phyloP scores from a whole-genome alignment of 148 eudicot species.

The Rhododendron griersonianum region DNA sequence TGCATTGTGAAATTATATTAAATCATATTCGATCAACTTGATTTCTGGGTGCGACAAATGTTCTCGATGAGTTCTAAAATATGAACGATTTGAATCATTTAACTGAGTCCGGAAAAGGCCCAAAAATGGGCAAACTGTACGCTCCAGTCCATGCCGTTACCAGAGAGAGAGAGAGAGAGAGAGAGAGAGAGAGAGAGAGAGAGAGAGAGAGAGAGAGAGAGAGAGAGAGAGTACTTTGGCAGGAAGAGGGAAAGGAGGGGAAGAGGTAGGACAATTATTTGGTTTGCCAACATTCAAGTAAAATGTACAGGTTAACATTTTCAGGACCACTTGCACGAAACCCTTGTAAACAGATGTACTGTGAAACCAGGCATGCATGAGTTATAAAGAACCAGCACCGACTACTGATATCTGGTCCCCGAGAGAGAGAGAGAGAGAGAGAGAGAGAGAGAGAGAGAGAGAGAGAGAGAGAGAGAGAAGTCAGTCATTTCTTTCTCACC shows the following conservation, averaged over 20 bases:
- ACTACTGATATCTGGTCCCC: slow-evolving; percentile 25
- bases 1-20: too few relatives aligned
- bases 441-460: not conserved
- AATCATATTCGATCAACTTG: too few relatives aligned
- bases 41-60: too few relatives aligned
- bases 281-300: not conserved
- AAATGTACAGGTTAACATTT: too few relatives aligned
- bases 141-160: too few relatives aligned
- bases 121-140: too few relatives aligned
- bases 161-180: too few relatives aligned
- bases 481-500: not conserved
- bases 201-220: not conserved
- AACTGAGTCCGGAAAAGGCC: too few relatives aligned
- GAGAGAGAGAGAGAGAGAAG: not conserved
- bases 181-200: not conserved
- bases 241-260: not conserved
- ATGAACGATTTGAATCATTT: too few relatives aligned
- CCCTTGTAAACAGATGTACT: slow-evolving; percentile 28
- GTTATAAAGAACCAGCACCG: slow-evolving; percentile 44
- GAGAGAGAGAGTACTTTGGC: not conserved
- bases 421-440: not conserved
- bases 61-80: too few relatives aligned
- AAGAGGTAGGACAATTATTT: not conserved
- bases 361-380: slow-evolving; percentile 32
- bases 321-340: not conserved